These are phyloP conservation scores for California macrophylla DNA, from an alignment of 441 rosid genomes.

Conservation along the genomic window DNA sequence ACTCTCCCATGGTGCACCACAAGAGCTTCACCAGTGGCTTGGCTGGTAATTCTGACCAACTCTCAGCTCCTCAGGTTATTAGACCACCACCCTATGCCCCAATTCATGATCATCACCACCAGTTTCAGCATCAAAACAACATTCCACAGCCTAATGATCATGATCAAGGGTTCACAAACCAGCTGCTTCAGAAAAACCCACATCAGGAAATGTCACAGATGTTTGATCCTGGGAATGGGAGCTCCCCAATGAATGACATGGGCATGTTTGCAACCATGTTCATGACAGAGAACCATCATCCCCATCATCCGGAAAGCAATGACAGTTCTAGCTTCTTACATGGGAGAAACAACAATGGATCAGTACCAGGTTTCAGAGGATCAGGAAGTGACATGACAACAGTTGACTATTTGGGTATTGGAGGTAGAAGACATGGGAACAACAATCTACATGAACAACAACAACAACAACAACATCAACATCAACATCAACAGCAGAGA, in stretches of 20 bases:
- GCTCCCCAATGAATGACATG: slow-evolving; percentile 30
- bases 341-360: slow-evolving; percentile 25
- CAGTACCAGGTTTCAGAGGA: slow-evolving; percentile 4
- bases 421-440: slow-evolving; percentile 26
- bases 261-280: slow-evolving; percentile 40
- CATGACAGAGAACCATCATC: slow-evolving; percentile 21
- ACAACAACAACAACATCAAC: slow-evolving; percentile 22
- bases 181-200: slow-evolving; percentile 22
- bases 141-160: slow-evolving; percentile 8
- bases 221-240: slow-evolving; percentile 23
- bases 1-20: slow-evolving; percentile 54
- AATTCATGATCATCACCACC: neutral
- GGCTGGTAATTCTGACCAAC: slow-evolving; percentile 32
- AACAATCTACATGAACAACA: slow-evolving; percentile 29
- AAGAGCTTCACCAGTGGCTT: slow-evolving; percentile 41
- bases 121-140: slow-evolving; percentile 21
- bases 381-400: slow-evolving; percentile 34
- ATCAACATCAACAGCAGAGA: slow-evolving; percentile 24
- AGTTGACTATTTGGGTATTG: slow-evolving; percentile 54
- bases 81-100: slow-evolving; percentile 24
- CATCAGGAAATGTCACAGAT: slow-evolving; percentile 32
- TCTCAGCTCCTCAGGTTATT: slow-evolving; percentile 18
- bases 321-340: slow-evolving; percentile 22
- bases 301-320: slow-evolving; percentile 24
- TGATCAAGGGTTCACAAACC: slow-evolving; percentile 29